Evolutionary conservation across 1,284 basidiomycete species (phyloP), one percentile per base, ranked within the genome.

Genomic region (Wallemia mellicola): DNA sequence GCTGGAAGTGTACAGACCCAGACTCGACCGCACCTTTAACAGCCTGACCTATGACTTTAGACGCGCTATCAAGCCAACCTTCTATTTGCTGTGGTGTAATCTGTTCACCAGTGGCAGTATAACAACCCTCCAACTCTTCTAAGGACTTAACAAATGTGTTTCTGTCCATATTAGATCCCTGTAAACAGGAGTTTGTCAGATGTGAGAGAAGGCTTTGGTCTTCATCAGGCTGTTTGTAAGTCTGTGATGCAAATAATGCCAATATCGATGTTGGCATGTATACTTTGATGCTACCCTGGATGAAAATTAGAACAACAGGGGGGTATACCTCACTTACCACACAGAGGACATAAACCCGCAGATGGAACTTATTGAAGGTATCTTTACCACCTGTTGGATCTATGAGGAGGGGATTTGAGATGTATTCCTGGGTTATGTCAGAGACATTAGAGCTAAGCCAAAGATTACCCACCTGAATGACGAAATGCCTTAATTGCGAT

Each of bases 181-280:
- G 92, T n/a, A 95, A 73, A 54, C 86, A 91, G 0, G 94, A 95
- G 67, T 99, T 99, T 33, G 92, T 98, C 22, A 99, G 73, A 69
- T 99, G 94, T 0, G 83, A 77, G 1, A 74, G 66, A 3, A 96
- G 75, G 67, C 88, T 80, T 19, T 62, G 57, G 14, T 64, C 63
- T 22, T 24, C 59, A 2, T 61, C 63, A 2, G 80, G 80, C 0
- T 67, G 55, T 0, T 64, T 62, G 66, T 86, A 91, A 2, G 81
- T 76, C 19, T 75, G 72, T 0, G 79, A 73, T 2, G 86, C 82
- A 68, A 95, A 94, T 1, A 96, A 73, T 3, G 88, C 86, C 22
- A 98, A 77, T 64, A 92, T 79, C 24, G 81, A 80, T 59, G 80
- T 76, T 63, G 84, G 86, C 56, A 95, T 75, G 69, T 80, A 86